Evolutionary conservation across 768 basidiomycete genomes (phyloP).

Genomic region (Heimioporus sp.): DNA sequence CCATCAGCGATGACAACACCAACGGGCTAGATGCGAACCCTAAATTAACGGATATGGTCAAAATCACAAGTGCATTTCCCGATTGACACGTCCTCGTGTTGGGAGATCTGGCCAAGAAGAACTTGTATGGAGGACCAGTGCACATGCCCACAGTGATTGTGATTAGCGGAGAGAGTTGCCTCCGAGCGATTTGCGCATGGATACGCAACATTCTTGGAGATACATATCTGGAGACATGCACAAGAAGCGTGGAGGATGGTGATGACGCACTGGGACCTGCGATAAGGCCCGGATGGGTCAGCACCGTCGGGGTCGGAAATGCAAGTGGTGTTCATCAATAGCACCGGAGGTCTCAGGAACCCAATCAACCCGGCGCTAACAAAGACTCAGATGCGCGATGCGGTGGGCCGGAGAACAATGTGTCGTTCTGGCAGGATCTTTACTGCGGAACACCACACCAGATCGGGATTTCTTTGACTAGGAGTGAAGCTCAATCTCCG

Average conservation of each 20-base stretch:
- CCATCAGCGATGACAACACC: constrained; percentile 18
- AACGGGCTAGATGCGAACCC: constrained; percentile 20
- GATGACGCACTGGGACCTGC: constrained; percentile 7
- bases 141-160: constrained; percentile 2
- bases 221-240: background rate
- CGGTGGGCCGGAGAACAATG: background rate
- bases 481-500: background rate
- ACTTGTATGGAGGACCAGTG: constrained; percentile 1
- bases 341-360: constrained; percentile 5
- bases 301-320: constrained; percentile 25
- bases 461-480: background rate
- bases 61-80: constrained; percentile 23
- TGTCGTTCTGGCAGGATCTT: no score
- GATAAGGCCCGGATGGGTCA: constrained; percentile 10
- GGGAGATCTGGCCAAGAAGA: constrained; percentile 25
- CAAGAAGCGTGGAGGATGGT: constrained; percentile 7
- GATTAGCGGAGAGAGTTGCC: constrained; percentile 17
- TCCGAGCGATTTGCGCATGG: constrained; percentile 17
- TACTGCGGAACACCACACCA: background rate
- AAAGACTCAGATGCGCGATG: constrained; percentile 2
- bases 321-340: constrained; percentile 3
- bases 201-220: background rate
- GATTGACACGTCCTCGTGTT: constrained; percentile 23
- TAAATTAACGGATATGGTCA: constrained; percentile 31
- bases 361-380: constrained; percentile 6